phyloP scores from a whole-genome alignment of 2,329 filamentous ascomycete genomes.

The Stagonosporopsis chrysanthemi region DNA sequence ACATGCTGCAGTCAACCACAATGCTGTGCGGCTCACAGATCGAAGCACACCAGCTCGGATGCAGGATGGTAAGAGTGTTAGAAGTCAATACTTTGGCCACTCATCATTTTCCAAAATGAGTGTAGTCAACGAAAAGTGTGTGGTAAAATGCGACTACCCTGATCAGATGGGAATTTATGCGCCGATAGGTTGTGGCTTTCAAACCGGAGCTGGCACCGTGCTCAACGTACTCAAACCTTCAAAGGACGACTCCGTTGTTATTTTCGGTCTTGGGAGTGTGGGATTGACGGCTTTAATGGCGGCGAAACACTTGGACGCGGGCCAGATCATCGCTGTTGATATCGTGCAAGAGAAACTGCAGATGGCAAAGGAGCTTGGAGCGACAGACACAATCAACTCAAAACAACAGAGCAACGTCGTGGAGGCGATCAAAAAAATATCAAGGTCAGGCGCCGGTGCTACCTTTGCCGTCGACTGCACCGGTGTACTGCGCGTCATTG shows the following conservation, averaged over 20 bases:
- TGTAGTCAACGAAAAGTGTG: slow-evolving; percentile 17
- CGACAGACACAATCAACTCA: slow-evolving; percentile 53
- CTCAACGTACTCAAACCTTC: slow-evolving; percentile 46
- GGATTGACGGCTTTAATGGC: slow-evolving; percentile 53
- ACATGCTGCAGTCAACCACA: slow-evolving; percentile 57
- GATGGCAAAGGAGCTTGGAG: slow-evolving; percentile 55
- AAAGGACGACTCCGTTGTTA: slow-evolving; percentile 39
- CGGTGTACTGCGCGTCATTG: slow-evolving; percentile 12
- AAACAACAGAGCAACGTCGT: slow-evolving; percentile 36
- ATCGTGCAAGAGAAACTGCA: slow-evolving; percentile 53
- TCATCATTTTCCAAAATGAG: slow-evolving; percentile 21
- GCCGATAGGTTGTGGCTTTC: slow-evolving; percentile 55
- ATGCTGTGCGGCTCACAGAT: slow-evolving; percentile 22
- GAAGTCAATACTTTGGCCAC: slow-evolving; percentile 27
- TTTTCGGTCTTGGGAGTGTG: slow-evolving; percentile 54
- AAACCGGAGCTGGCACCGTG: slow-evolving; percentile 55
- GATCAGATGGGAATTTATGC: slow-evolving; percentile 45
- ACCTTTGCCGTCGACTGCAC: slow-evolving; percentile 45
- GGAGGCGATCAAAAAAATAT: slow-evolving; percentile 36
- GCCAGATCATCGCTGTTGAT: slow-evolving; percentile 57
- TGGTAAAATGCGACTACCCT: slow-evolving; percentile 31
- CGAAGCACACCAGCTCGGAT: slow-evolving; percentile 8
- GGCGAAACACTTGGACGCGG: slow-evolving; percentile 38
- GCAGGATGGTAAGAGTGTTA: neutral
- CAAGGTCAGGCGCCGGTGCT: slow-evolving; percentile 28